phyloP scores from a whole-genome alignment of 75 land plant genomes.

The Pinus taeda region DNA sequence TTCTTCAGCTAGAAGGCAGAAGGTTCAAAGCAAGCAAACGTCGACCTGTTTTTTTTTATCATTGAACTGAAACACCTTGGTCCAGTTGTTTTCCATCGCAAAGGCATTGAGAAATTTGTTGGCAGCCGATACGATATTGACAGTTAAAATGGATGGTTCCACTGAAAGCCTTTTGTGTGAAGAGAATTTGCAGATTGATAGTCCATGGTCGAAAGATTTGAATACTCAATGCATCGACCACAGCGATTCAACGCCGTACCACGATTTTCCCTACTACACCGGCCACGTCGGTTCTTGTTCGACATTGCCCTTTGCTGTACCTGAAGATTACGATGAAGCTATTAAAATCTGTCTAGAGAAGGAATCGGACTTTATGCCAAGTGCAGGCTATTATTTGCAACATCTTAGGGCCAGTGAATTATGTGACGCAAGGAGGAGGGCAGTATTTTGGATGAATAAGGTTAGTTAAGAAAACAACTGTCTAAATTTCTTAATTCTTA shows the following conservation, averaged over 20 bases:
- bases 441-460: background rate
- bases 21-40: too few species aligned
- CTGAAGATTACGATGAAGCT: slow-evolving; percentile 19
- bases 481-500: background rate
- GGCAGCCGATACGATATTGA: background rate
- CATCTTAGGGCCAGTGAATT: slow-evolving; percentile 11
- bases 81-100: too few species aligned
- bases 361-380: slow-evolving; percentile 15
- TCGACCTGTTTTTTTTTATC: too few species aligned
- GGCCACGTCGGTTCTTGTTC: too few species aligned
- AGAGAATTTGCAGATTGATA: background rate
- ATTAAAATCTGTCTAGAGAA: slow-evolving; percentile 13
- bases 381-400: slow-evolving; percentile 5
- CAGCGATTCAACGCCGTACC: background rate
- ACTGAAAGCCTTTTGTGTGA: background rate
- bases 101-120: too few species aligned
- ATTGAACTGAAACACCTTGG: too few species aligned
- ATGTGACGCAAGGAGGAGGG: slow-evolving; percentile 11
- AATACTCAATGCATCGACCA: background rate
- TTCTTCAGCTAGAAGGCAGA: too few species aligned
- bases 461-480: background rate
- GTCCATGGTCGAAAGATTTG: background rate
- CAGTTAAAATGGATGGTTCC: background rate
- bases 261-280: background rate
- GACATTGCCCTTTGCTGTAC: background rate